Conservation (phyloP, 2,329 filamentous ascomycete species). For the Colletotrichum godetiae region DNA sequence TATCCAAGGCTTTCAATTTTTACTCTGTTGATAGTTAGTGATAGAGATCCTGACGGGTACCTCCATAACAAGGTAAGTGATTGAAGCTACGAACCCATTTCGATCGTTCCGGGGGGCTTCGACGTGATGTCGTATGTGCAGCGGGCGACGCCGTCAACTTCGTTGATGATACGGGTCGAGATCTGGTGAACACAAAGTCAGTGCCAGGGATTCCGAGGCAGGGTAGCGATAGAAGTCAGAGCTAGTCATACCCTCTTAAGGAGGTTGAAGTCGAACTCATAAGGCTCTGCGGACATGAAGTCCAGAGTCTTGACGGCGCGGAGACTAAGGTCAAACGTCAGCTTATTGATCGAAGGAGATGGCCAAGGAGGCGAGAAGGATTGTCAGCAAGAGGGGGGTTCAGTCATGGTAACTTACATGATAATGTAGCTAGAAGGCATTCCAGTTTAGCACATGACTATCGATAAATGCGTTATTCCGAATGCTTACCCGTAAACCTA, state of each 20-base stretch:
- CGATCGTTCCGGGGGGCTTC: constrained; percentile 26
- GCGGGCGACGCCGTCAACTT: constrained; percentile 75
- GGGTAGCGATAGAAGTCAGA: too few species aligned
- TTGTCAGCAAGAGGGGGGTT: too few species aligned
- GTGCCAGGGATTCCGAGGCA: too few species aligned
- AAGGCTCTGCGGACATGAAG: constrained; percentile 69
- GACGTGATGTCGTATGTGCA: constrained; percentile 65
- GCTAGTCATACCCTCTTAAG: constrained; percentile 58
- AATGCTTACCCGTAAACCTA: constrained; percentile 30
- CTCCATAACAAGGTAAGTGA: background rate
- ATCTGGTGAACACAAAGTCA: constrained; percentile 52
- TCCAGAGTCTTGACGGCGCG: constrained; percentile 63
- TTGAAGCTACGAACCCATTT: background rate
- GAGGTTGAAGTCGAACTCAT: constrained; percentile 72
- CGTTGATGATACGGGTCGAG: constrained; percentile 73
- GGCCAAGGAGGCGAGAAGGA: too few species aligned
- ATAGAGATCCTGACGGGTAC: background rate
- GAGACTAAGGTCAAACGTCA: constrained; percentile 42
- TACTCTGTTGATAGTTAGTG: background rate
- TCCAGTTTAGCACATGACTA: too few species aligned
- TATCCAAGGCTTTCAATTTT: background rate
- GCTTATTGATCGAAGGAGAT: too few species aligned
- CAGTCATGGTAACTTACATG: constrained; percentile 35
- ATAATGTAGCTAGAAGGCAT: constrained; percentile 41
- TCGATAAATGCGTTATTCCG: too few species aligned